Conservation (phyloP, 2,329 filamentous ascomycete species). For the Aspergillus amoenus region DNA sequence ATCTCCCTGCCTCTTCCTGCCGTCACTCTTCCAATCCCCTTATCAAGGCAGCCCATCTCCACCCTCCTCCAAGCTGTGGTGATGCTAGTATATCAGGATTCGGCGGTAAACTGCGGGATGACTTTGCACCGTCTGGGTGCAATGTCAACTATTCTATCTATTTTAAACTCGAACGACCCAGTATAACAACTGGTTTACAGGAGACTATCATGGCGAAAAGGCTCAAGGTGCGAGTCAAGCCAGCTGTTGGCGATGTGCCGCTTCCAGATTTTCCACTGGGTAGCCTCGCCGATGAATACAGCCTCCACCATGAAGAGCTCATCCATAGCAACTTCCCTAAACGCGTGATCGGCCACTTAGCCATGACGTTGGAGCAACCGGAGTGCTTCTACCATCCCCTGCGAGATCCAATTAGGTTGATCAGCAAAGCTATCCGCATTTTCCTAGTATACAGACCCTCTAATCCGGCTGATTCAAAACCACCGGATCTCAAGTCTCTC, state of each 20-base stretch:
- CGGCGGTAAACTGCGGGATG: slow-evolving; percentile 17
- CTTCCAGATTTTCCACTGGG: neutral
- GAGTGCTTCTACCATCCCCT: slow-evolving; percentile 13
- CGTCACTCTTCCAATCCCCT: slow-evolving; percentile 4
- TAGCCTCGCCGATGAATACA: neutral
- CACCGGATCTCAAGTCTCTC: slow-evolving; percentile 15
- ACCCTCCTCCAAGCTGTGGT: slow-evolving; percentile 18
- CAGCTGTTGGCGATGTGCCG: slow-evolving; percentile 3
- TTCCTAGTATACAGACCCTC: slow-evolving; percentile 6
- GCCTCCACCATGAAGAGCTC: neutral
- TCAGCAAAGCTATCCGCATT: slow-evolving; percentile 12
- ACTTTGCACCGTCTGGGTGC: slow-evolving; percentile 16
- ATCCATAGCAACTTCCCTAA: neutral
- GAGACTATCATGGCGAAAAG: slow-evolving; percentile 9
- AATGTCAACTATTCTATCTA: slow-evolving; percentile 15
- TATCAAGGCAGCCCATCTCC: slow-evolving; percentile 15
- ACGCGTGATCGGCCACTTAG: neutral
- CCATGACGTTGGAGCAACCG: slow-evolving; percentile 8
- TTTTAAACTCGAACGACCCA: slow-evolving; percentile 8
- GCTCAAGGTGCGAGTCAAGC: slow-evolving; percentile 19
- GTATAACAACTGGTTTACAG: neutral
- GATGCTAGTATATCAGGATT: slow-evolving; percentile 16
- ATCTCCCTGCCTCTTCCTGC: slow-evolving; percentile 9
- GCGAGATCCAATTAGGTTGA: slow-evolving; percentile 7
- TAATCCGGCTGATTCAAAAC: neutral